Percentiles rank a stretch among this genome's conserved stretches.
Evolutionary conservation across 306 rosid genomes (phyloP).

Genomic region (Vigna reflexopilosa): DNA sequence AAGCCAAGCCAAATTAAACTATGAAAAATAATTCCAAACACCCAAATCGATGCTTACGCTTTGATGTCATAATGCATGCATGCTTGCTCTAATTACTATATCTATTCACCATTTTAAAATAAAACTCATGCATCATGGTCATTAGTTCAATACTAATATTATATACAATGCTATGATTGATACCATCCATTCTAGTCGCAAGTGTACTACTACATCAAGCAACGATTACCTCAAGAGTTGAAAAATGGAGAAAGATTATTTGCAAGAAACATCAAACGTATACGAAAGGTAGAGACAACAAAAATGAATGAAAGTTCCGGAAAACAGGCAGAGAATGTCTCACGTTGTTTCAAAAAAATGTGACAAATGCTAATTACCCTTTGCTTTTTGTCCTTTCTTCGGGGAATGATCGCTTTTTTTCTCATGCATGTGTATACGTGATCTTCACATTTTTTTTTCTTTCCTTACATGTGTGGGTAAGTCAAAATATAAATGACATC

Average conservation of each 20-base stretch:
- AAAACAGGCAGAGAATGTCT: conserved; percentile 34
- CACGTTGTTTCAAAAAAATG: conserved; percentile 44
- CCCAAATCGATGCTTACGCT: conserved; percentile 38
- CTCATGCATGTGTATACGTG: conserved; percentile 6
- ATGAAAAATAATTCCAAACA: not conserved
- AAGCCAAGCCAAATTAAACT: conserved; percentile 43
- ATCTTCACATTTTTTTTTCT: not conserved
- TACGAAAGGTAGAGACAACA: not conserved
- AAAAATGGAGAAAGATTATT: not conserved
- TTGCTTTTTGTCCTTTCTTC: conserved; percentile 35
- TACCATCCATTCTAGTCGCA: not conserved
- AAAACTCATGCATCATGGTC: not conserved
- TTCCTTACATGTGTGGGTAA: not conserved
- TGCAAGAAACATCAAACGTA: not conserved
- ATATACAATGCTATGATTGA: not conserved
- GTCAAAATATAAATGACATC: not conserved
- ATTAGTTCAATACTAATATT: not conserved
- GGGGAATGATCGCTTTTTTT: not conserved
- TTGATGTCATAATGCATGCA: conserved; percentile 40
- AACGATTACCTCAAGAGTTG: not conserved
- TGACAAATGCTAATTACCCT: conserved; percentile 44
- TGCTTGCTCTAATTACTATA: conserved; percentile 17
- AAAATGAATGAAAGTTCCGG: not conserved
- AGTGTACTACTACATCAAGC: not conserved
- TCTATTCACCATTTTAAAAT: not conserved